Conservation (phyloP, 495 filamentous ascomycete species). For the Trypethelium eluteriae region DNA sequence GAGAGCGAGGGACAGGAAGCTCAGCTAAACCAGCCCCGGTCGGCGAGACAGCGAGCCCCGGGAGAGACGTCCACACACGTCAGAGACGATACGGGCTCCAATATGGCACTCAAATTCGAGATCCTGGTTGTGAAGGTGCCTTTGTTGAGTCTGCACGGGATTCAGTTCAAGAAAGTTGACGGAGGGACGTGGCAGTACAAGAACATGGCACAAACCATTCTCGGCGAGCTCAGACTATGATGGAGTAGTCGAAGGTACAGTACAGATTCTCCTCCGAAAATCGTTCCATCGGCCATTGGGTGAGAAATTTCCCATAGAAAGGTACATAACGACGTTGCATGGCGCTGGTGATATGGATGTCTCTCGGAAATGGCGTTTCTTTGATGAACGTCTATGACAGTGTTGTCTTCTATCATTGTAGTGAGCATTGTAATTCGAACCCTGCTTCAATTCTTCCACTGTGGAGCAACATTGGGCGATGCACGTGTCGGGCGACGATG, state of each 20-base stretch:
- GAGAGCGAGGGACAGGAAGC: conserved; percentile 46
- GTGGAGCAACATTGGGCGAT: neutral
- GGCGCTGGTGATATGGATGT: conserved; percentile 11
- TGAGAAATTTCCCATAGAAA: neutral
- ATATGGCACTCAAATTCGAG: conserved; percentile 79
- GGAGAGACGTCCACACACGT: conserved; percentile 82
- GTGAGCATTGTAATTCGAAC: neutral
- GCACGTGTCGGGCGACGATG: too few species aligned
- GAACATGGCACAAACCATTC: conserved; percentile 90
- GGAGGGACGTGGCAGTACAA: conserved; percentile 98
- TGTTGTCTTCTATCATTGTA: neutral
- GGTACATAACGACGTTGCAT: neutral
- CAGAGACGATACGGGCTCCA: conserved; percentile 73
- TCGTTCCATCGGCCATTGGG: neutral
- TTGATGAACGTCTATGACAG: neutral
- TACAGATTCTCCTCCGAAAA: neutral
- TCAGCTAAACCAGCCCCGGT: neutral
- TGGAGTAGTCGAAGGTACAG: conserved; percentile 11
- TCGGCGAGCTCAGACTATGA: conserved; percentile 77
- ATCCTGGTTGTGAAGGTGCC: conserved; percentile 98
- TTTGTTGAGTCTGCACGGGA: conserved; percentile 82
- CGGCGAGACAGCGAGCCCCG: conserved; percentile 44
- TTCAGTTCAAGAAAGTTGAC: conserved; percentile 96
- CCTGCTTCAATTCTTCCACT: neutral
- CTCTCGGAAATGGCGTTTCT: neutral